Evolutionary conservation across 345 rosid species (phyloP), one percentile per base, ranked within the genome.

Genomic region (Populus tremula): DNA sequence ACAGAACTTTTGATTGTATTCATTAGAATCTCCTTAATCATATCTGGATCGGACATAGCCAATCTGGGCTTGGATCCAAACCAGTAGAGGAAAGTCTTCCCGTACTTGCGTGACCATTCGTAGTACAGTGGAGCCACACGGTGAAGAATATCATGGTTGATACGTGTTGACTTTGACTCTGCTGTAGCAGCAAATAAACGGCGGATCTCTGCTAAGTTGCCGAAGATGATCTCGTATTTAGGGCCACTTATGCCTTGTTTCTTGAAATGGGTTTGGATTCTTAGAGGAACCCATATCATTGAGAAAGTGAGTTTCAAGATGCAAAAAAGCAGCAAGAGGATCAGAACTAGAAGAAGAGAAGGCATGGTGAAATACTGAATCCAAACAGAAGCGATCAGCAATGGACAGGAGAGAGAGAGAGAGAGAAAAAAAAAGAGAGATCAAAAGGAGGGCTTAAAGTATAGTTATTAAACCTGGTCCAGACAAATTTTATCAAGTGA

Each of bases 11-110:
- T 7, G 94, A 78, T 86, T 84, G 85, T 80, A 31, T 79, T 84
- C 84, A 82, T 63, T 17, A 90, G 80, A 41, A 88, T 84, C 78
- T 90, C 94, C 81, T 91, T 89, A 54, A 95, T 88, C 81, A 89
- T 76, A 7, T 67, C 88, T 74, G 86, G 91, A 76, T 95, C 92
- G 67, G 90, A 84, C 16, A 87, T 65, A 3, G 90, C 93, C 75
- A 95, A 77, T 81, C 94, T 88, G 11, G 98, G 92, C 71, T 64
- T 82, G 39, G 85, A 77, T 70, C 99, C 99, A 67, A 93, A 93
- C 97, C 98, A 92, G 82, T 83, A 93, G 5, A 94, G 78, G 71
- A 88, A 92, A 18, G 85, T 88, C 73, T 82, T 86, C 69, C 96
- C 96, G 5, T 90, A 89, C 71, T 5, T 50, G 53, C 63, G 68